Evolutionary conservation across 2,329 filamentous ascomycete species (phyloP).

Genomic region (Tolypocladium sp.): DNA sequence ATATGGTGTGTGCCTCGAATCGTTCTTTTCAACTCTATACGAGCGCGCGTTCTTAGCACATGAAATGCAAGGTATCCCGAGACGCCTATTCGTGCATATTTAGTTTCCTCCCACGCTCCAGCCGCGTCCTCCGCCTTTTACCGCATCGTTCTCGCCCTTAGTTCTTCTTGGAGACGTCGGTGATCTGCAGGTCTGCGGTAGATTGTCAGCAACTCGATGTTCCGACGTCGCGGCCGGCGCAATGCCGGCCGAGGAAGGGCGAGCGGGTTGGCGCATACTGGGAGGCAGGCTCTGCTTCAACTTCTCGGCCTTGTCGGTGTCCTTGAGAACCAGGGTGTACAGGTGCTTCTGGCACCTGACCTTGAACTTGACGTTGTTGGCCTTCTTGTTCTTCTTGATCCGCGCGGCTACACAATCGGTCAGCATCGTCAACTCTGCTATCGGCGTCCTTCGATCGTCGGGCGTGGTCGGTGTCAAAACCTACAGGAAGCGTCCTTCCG

Average conservation of each 20-base stretch:
- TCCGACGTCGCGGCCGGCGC: not conserved
- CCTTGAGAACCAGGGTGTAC: slow-evolving; percentile 98
- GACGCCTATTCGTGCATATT: slow-evolving; percentile 41
- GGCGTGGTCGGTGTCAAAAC: slow-evolving; percentile 31
- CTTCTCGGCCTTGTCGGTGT: slow-evolving; percentile 99
- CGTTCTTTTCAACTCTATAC: slow-evolving; percentile 27
- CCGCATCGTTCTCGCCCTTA: slow-evolving; percentile 16
- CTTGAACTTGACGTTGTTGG: slow-evolving; percentile 99
- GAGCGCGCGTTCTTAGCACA: slow-evolving; percentile 29
- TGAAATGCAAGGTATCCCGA: slow-evolving; percentile 46
- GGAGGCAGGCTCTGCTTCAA: slow-evolving; percentile 98
- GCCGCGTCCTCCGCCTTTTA: slow-evolving; percentile 12
- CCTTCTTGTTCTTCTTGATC: slow-evolving; percentile 93
- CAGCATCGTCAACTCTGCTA: slow-evolving; percentile 10
- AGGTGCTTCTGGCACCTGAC: slow-evolving; percentile 94
- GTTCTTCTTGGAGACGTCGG: slow-evolving; percentile 47
- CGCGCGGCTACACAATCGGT: slow-evolving; percentile 56
- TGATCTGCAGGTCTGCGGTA: slow-evolving; percentile 38
- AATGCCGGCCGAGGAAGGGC: not conserved
- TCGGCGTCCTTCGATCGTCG: not conserved
- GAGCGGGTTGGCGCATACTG: slow-evolving; percentile 52
- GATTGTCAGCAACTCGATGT: not conserved
- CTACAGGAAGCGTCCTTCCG: slow-evolving; percentile 98
- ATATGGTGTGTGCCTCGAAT: slow-evolving; percentile 20
- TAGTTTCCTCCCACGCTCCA: slow-evolving; percentile 20